Evolutionary conservation across 148 eudicot species (phyloP).

Genomic region (Limonium bicolor): DNA sequence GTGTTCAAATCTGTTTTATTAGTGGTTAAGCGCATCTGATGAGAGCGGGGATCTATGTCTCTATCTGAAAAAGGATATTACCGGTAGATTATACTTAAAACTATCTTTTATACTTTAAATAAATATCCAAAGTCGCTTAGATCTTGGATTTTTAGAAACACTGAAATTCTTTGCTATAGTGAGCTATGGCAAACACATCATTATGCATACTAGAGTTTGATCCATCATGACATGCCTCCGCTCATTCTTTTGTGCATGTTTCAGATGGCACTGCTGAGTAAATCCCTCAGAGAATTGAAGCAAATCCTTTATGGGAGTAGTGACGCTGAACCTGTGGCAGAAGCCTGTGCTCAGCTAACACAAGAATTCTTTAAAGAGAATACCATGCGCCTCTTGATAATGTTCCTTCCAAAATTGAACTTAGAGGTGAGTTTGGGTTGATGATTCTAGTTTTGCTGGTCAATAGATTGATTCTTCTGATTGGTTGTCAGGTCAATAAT

Average conservation of each 20-base stretch:
- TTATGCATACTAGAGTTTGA: not conserved
- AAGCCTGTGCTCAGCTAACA: constrained; percentile 40
- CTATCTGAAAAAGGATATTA: no score
- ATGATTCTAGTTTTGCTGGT: not conserved
- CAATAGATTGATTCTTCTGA: not conserved
- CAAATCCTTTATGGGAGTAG: constrained; percentile 31
- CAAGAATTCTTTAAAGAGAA: constrained; percentile 30
- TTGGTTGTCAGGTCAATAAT: not conserved
- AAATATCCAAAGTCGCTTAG: no score
- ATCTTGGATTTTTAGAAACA: no score
- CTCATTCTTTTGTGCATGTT: not conserved
- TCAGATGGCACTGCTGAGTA: constrained; percentile 23
- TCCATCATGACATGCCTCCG: no score
- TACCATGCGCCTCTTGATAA: constrained; percentile 27
- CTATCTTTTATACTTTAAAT: no score
- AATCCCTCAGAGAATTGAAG: constrained; percentile 24
- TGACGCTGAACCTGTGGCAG: constrained; percentile 30
- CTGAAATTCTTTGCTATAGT: no score
- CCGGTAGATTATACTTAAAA: no score
- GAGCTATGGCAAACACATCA: no score
- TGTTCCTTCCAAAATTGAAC: constrained; percentile 28
- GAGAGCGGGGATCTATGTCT: no score
- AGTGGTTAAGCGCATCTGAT: no score
- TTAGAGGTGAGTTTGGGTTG: constrained; percentile 24
- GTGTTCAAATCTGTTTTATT: no score